A percentile compares a stretch with the other conserved stretches of the same genome.
These are phyloP conservation scores for Apiospora hydei DNA, from an alignment of 2,329 filamentous ascomycete species.

Conservation along the genomic window DNA sequence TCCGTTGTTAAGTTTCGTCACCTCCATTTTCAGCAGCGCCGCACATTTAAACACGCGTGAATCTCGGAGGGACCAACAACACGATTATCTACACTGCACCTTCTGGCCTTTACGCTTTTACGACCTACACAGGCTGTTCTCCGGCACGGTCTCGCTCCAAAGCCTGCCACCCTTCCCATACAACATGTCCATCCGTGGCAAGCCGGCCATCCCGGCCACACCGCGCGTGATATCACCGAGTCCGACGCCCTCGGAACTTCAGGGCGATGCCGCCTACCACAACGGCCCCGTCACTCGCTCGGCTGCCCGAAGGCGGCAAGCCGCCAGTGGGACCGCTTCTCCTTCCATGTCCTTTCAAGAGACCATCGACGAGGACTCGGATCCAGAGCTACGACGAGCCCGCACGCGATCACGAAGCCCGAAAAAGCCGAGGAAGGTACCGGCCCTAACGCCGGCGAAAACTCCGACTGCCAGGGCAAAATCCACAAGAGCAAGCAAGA, in stretches of 20 bases:
- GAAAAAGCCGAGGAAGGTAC: slow-evolving; percentile 58
- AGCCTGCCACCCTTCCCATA: slow-evolving; percentile 66
- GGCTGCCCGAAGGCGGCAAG: slow-evolving; percentile 65
- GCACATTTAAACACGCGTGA: slow-evolving; percentile 43
- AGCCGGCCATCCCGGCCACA: slow-evolving; percentile 72
- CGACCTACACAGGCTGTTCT: slow-evolving; percentile 57
- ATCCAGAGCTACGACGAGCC: slow-evolving; percentile 64
- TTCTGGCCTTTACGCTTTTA: slow-evolving; percentile 57
- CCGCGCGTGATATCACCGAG: slow-evolving; percentile 91
- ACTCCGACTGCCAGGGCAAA: slow-evolving; percentile 32
- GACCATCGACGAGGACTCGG: slow-evolving; percentile 58
- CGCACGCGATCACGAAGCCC: slow-evolving; percentile 77
- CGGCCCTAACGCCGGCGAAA: slow-evolving; percentile 60
- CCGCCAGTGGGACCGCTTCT: slow-evolving; percentile 43
- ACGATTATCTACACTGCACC: slow-evolving; percentile 50
- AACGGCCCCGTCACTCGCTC: slow-evolving; percentile 81
- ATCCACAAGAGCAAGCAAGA: slow-evolving; percentile 23
- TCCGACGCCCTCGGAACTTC: slow-evolving; percentile 71
- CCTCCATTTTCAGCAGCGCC: slow-evolving; percentile 44
- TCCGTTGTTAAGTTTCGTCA: slow-evolving; percentile 55
- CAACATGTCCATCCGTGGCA: slow-evolving; percentile 59
- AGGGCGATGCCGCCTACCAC: slow-evolving; percentile 58
- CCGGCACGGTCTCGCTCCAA: slow-evolving; percentile 63
- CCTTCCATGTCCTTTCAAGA: slow-evolving; percentile 68
- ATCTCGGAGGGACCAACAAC: slow-evolving; percentile 57